Percentiles rank a stretch among this genome's conserved stretches.
phyloP scores from a whole-genome alignment of 352 stramenopile species.

The Phytophthora sojae region DNA sequence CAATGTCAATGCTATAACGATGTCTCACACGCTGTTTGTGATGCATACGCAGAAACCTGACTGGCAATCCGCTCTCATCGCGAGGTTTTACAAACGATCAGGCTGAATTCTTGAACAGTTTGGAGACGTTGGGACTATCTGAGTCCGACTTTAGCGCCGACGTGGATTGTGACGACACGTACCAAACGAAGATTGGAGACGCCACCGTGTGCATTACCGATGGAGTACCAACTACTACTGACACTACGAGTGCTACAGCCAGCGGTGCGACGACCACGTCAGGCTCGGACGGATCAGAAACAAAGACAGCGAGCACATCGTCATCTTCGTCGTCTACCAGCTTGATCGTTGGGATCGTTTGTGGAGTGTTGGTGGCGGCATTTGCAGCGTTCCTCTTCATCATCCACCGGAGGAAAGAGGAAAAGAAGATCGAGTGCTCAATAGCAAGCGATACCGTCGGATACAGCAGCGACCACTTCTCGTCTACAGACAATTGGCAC shows the following conservation, averaged over 20 bases:
- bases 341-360: slow-evolving; percentile 33
- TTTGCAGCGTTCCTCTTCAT: slow-evolving; percentile 29
- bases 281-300: slow-evolving; percentile 8
- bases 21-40: background rate
- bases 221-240: background rate
- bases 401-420: slow-evolving; percentile 27
- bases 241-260: background rate
- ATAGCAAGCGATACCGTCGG: slow-evolving; percentile 26
- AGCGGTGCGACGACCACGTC: background rate
- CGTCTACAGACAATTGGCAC: slow-evolving; percentile 13
- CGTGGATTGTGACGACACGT: slow-evolving; percentile 27
- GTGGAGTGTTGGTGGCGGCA: slow-evolving; percentile 23
- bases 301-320: slow-evolving; percentile 4
- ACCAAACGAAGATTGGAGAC: slow-evolving; percentile 25
- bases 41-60: slow-evolving; percentile 27
- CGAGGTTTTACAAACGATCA: slow-evolving; percentile 44
- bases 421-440: slow-evolving; percentile 8
- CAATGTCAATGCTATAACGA: background rate
- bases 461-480: slow-evolving; percentile 22
- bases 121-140: slow-evolving; percentile 38
- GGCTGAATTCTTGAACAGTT: slow-evolving; percentile 39
- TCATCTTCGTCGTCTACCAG: slow-evolving; percentile 24
- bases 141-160: slow-evolving; percentile 38
- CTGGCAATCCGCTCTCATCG: slow-evolving; percentile 43
- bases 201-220: slow-evolving; percentile 35